Evolutionary conservation across 768 basidiomycete species (phyloP).

Genomic region (Dendrothele bispora): DNA sequence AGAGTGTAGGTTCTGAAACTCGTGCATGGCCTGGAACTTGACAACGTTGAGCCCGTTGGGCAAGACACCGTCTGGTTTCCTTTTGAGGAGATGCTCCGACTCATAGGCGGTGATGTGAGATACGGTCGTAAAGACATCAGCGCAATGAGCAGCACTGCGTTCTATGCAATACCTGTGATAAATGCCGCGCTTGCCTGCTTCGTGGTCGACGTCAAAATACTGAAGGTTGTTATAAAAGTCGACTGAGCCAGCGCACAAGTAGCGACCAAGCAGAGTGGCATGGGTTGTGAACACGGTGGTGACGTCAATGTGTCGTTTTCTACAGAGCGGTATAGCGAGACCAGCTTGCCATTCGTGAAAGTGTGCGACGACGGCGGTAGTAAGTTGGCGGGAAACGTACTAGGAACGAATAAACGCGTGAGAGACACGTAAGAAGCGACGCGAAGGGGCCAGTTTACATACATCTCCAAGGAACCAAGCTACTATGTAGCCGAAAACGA

Average conservation of each 20-base stretch:
- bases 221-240: constrained; percentile 99
- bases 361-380: constrained; percentile 90
- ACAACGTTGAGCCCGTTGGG: constrained; percentile 98
- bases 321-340: constrained; percentile 89
- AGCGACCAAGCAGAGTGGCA: constrained; percentile 96
- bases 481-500: constrained; percentile 95
- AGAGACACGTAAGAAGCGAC: constrained; percentile 1
- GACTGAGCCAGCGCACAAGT: constrained; percentile 96
- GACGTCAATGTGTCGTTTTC: constrained; percentile 96
- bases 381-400: constrained; percentile 81
- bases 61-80: constrained; percentile 95
- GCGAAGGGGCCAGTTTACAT: constrained; percentile 29
- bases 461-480: constrained; percentile 99
- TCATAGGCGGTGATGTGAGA: constrained; percentile 99
- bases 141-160: constrained; percentile 89
- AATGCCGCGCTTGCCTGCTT: constrained; percentile 98
- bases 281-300: constrained; percentile 99
- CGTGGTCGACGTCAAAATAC: constrained; percentile 99
- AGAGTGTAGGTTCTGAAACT: constrained; percentile 95
- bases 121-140: constrained; percentile 97
- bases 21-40: constrained; percentile 99
- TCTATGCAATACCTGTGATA: constrained; percentile 99
- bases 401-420: constrained; percentile 24
- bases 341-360: constrained; percentile 99
- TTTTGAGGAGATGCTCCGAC: constrained; percentile 91